phyloP scores from a whole-genome alignment of 257 asterid species.

The Solanum appendiculatum region DNA sequence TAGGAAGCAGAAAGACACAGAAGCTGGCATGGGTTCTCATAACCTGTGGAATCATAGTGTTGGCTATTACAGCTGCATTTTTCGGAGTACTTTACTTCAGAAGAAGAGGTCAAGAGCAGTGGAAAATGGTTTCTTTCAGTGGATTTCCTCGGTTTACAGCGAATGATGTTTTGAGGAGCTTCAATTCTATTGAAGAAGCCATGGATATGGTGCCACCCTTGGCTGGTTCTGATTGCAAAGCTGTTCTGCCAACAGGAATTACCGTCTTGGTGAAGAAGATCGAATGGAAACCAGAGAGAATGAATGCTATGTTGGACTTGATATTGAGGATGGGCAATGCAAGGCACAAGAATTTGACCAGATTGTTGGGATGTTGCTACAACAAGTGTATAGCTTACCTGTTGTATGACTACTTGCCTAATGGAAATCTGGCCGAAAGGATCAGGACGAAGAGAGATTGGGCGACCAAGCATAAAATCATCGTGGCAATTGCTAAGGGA shows the following conservation, averaged over 20 bases:
- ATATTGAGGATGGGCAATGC: conserved; percentile 54
- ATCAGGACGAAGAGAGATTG: conserved; percentile 45
- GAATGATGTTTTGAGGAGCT: conserved; percentile 72
- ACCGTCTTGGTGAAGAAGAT: conserved; percentile 70
- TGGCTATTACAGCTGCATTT: conserved; percentile 37
- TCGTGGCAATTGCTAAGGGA: conserved; percentile 60
- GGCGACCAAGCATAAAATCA: conserved; percentile 51
- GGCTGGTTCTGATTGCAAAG: conserved; percentile 43
- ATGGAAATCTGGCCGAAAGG: conserved; percentile 58
- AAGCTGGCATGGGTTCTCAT: conserved; percentile 82
- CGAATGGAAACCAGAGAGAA: conserved; percentile 46
- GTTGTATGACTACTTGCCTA: conserved; percentile 64
- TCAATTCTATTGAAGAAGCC: conserved; percentile 30
- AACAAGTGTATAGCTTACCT: conserved; percentile 55
- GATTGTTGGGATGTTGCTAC: conserved; percentile 72
- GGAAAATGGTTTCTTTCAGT: conserved; percentile 64
- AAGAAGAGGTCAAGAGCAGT: conserved; percentile 33
- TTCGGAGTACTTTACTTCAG: conserved; percentile 50
- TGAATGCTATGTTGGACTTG: conserved; percentile 25
- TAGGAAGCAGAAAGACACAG: conserved; percentile 69
- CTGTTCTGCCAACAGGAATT: conserved; percentile 81
- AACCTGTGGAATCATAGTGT: conserved; percentile 44
- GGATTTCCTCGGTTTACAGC: conserved; percentile 78
- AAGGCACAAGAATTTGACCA: conserved; percentile 67
- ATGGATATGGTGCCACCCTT: conserved; percentile 8